Evolutionary conservation across 2,329 filamentous ascomycete species (phyloP).

Genomic region (Epichloe sibirici): DNA sequence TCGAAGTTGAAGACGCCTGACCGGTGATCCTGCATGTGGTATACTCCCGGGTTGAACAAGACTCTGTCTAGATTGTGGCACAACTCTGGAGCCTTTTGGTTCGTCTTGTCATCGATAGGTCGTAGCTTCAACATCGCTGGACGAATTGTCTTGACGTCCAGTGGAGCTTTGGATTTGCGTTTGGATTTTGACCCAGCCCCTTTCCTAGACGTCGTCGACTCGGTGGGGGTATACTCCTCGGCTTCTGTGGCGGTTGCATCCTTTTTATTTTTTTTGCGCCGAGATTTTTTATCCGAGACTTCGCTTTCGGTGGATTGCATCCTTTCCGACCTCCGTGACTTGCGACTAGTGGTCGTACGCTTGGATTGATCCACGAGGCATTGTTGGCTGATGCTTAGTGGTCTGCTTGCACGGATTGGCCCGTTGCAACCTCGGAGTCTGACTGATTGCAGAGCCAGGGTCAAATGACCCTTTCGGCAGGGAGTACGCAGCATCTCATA

Average conservation of each 20-base stretch:
- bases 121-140: conserved; percentile 15
- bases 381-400: conserved; percentile 1
- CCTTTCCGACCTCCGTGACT: neutral
- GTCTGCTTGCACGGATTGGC: neutral
- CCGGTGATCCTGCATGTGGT: conserved; percentile 77
- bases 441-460: neutral
- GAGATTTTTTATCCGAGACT: neutral
- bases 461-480: conserved; percentile 10
- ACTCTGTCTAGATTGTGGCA: conserved; percentile 72
- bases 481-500: conserved; percentile 19
- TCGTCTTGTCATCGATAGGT: conserved; percentile 20
- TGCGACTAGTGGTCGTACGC: neutral
- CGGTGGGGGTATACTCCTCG: neutral
- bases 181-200: conserved; percentile 2
- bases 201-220: neutral
- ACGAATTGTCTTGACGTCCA: conserved; percentile 18
- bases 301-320: conserved; percentile 9
- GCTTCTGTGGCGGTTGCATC: neutral
- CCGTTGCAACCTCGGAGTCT: neutral
- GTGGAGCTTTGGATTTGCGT: neutral
- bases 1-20: conserved; percentile 94
- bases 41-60: conserved; percentile 91
- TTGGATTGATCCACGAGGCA: neutral
- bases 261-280: conserved; percentile 2
- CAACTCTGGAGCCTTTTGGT: conserved; percentile 34